These are phyloP conservation scores for Sisymbrium irio DNA, from an alignment of 345 rosid genomes.

Conservation along the genomic window DNA sequence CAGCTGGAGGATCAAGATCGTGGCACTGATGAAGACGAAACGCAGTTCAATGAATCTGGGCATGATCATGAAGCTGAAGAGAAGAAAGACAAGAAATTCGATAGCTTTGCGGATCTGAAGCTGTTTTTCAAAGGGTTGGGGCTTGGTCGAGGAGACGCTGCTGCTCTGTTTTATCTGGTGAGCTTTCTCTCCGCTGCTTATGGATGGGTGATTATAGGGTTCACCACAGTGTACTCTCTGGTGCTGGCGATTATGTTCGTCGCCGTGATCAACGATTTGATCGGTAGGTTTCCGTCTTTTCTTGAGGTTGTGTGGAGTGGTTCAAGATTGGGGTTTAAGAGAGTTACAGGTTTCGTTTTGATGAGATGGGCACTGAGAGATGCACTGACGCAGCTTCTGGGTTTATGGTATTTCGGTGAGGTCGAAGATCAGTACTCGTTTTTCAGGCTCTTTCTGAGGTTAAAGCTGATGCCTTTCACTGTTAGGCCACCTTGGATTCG, in stretches of 20 bases:
- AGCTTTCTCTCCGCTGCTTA: constrained; percentile 83
- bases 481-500: constrained; percentile 76
- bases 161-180: constrained; percentile 63
- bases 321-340: constrained; percentile 69
- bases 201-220: constrained; percentile 92
- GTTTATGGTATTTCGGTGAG: constrained; percentile 85
- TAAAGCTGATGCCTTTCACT: constrained; percentile 91
- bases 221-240: constrained; percentile 78
- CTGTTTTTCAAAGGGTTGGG: constrained; percentile 64
- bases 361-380: constrained; percentile 96
- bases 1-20: constrained; percentile 16
- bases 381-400: constrained; percentile 78
- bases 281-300: constrained; percentile 58
- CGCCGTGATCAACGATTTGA: constrained; percentile 59
- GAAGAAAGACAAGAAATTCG: constrained; percentile 39
- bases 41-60: constrained; percentile 21
- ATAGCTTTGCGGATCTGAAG: constrained; percentile 53
- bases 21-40: neutral
- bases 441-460: constrained; percentile 76
- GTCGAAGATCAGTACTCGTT: constrained; percentile 87
- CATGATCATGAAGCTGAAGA: constrained; percentile 19
- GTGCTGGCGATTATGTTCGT: constrained; percentile 71
- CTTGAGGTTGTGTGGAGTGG: constrained; percentile 65
- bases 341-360: constrained; percentile 75
- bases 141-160: constrained; percentile 67